Percentiles rank a stretch among this genome's conserved stretches.
These are phyloP conservation scores for Colletotrichum kahawae DNA, from an alignment of 2,329 filamentous ascomycete species.

Conservation along the genomic window DNA sequence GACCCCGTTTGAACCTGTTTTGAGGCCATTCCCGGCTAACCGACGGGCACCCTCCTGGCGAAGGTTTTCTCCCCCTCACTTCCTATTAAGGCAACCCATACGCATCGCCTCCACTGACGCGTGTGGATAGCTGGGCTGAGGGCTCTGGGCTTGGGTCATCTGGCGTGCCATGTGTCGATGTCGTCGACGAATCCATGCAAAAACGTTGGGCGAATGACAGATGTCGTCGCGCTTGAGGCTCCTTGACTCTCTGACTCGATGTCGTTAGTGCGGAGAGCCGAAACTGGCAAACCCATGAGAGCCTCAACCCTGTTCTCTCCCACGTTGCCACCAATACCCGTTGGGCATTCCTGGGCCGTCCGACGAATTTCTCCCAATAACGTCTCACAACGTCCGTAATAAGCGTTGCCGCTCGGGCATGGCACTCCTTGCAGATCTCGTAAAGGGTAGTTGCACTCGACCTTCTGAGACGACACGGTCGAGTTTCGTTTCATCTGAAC, in stretches of 20 bases:
- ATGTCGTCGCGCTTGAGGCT: background rate
- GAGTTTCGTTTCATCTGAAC: slow-evolving; percentile 21
- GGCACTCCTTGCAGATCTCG: background rate
- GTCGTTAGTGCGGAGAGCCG: background rate
- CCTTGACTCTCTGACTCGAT: slow-evolving; percentile 7
- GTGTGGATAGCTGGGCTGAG: background rate
- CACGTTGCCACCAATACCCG: background rate
- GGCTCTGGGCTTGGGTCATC: background rate
- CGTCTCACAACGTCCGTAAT: background rate
- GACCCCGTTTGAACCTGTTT: slow-evolving; percentile 2
- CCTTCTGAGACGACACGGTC: slow-evolving; percentile 8
- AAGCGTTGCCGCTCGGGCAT: background rate
- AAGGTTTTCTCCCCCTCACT: slow-evolving; percentile 15
- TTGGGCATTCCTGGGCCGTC: background rate
- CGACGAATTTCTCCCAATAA: background rate
- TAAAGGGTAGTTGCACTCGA: background rate
- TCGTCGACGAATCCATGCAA: background rate
- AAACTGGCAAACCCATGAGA: slow-evolving; percentile 1
- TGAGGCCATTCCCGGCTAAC: background rate
- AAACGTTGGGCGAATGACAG: slow-evolving; percentile 1
- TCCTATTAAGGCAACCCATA: background rate
- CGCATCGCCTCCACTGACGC: background rate
- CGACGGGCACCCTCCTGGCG: background rate
- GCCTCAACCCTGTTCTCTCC: background rate
- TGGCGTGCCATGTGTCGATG: background rate